phyloP scores from a whole-genome alignment of 2,329 filamentous ascomycete species.

The Zopfia rhizophila region DNA sequence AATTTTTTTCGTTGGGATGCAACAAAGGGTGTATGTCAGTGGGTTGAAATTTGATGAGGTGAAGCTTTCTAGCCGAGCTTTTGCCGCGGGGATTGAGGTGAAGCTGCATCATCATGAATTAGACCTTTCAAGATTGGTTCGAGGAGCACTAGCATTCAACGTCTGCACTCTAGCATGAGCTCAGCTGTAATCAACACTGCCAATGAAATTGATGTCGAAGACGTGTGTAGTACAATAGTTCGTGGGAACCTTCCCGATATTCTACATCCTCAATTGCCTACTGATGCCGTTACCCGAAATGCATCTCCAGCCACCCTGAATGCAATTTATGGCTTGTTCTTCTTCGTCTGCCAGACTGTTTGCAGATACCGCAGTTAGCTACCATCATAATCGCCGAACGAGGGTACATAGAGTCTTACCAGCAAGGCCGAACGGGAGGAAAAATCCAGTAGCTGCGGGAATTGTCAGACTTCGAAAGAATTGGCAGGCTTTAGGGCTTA shows the following conservation, averaged over 20 bases:
- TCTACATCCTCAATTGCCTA: constrained; percentile 40
- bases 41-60: constrained; percentile 26
- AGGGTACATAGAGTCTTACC: constrained; percentile 58
- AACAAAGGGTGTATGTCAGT: constrained; percentile 25
- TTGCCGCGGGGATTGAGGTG: constrained; percentile 22
- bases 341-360: constrained; percentile 74
- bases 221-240: constrained; percentile 44
- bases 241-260: constrained; percentile 39
- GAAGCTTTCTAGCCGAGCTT: constrained; percentile 34
- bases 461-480: constrained; percentile 48
- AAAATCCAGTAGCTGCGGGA: constrained; percentile 65
- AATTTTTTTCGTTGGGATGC: constrained; percentile 26
- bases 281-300: constrained; percentile 26
- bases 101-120: constrained; percentile 7
- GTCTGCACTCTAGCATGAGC: constrained; percentile 1
- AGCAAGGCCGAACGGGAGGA: constrained; percentile 70
- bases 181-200: constrained; percentile 29
- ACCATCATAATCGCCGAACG: background rate
- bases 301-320: constrained; percentile 21
- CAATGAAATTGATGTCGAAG: constrained; percentile 49
- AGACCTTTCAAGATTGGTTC: background rate
- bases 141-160: constrained; percentile 14
- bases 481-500: constrained; percentile 53
- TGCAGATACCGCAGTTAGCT: constrained; percentile 29
- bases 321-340: constrained; percentile 60